These are phyloP conservation scores for Fusarium albidum DNA, from an alignment of 2,329 filamentous ascomycete genomes.

Conservation along the genomic window DNA sequence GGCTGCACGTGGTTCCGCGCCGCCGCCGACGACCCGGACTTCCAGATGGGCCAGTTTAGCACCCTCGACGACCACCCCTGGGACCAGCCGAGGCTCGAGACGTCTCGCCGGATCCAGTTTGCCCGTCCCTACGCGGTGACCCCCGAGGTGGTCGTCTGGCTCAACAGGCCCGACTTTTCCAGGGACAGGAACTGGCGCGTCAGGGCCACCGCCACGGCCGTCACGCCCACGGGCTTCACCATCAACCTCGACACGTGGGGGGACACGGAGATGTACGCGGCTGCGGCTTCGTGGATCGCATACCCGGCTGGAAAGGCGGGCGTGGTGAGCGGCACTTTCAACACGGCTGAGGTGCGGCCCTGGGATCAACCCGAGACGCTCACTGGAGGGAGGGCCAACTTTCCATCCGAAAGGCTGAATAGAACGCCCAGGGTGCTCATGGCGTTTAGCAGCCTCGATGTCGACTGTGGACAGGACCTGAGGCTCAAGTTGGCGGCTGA, in stretches of 20 bases:
- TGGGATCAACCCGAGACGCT: not conserved
- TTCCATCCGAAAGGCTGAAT: not conserved
- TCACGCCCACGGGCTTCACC: conserved; percentile 18
- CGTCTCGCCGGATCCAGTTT: conserved; percentile 20
- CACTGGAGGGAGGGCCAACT: not conserved
- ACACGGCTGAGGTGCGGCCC: conserved; percentile 6
- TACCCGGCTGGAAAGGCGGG: conserved; percentile 13
- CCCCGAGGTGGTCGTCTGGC: conserved; percentile 23
- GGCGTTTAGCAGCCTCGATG: conserved; percentile 4
- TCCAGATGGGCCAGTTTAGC: conserved; percentile 24
- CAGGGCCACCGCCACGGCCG: conserved; percentile 2
- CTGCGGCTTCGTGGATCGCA: conserved; percentile 17
- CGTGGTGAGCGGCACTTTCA: conserved; percentile 19
- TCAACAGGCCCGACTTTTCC: conserved; percentile 21
- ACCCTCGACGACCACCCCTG: conserved; percentile 22
- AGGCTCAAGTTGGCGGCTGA: conserved; percentile 2
- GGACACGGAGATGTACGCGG: conserved; percentile 12
- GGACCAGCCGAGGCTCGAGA: conserved; percentile 10
- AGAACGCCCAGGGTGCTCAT: conserved; percentile 11
- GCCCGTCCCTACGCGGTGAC: not conserved
- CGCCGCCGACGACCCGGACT: conserved; percentile 5
- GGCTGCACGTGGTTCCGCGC: conserved; percentile 14
- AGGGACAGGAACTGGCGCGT: conserved; percentile 16
- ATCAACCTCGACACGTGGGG: conserved; percentile 16
- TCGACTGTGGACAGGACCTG: conserved; percentile 1